Evolutionary conservation across 108 stramenopile genomes (phyloP).

Genomic region (Aurantiochytrium sp.): DNA sequence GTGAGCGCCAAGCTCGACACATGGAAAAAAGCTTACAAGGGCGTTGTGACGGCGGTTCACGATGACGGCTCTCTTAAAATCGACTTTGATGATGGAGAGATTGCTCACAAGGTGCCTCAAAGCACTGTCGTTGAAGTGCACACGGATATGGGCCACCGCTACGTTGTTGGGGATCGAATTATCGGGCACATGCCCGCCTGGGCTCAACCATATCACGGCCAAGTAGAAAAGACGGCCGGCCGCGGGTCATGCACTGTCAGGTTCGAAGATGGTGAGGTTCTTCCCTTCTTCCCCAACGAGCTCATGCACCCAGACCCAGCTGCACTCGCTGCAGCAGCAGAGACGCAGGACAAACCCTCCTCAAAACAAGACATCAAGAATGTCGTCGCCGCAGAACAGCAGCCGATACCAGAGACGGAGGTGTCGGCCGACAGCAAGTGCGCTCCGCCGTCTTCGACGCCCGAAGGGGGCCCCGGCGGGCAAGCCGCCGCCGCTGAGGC

Average conservation of each 20-base stretch:
- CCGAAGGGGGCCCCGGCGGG: no score
- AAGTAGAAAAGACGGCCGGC: background rate
- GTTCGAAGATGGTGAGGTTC: background rate
- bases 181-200: background rate
- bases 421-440: no score
- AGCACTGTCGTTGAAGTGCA: background rate
- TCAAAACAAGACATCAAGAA: no score
- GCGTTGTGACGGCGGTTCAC: background rate
- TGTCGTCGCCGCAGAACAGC: no score
- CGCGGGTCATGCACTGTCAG: background rate
- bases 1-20: background rate
- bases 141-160: background rate
- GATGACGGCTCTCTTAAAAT: background rate
- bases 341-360: background rate
- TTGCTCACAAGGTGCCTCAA: background rate
- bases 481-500: no score
- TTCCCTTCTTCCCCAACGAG: background rate
- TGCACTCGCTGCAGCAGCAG: background rate
- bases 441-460: no score
- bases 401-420: no score
- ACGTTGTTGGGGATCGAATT: background rate
- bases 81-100: conserved; percentile 5
- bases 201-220: background rate
- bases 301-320: background rate
- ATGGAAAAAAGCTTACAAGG: background rate